These are phyloP conservation scores for Haplosporangium sp. DNA, from an alignment of 371 early-diverging fungal genomes.

Conservation along the genomic window DNA sequence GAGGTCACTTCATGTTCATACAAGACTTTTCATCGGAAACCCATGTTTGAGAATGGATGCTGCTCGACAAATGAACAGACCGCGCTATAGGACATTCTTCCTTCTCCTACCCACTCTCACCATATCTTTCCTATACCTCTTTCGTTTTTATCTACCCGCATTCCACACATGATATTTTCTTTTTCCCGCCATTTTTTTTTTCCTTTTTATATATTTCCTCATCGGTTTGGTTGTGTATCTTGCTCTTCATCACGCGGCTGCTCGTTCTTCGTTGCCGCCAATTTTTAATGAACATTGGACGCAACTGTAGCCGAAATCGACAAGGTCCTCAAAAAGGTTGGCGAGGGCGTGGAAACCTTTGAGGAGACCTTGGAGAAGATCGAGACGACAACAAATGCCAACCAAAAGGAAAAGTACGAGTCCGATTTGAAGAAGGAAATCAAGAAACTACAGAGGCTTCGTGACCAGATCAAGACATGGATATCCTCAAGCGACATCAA, in stretches of 20 bases:
- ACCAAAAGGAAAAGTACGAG: constrained; percentile 97
- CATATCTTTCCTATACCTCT: not conserved
- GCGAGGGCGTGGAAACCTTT: constrained; percentile 95
- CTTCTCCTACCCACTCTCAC: not conserved
- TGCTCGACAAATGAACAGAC: not conserved
- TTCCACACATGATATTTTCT: not conserved
- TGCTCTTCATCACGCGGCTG: not conserved
- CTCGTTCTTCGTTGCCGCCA: not conserved
- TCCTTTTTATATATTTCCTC: not conserved
- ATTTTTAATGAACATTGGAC: too few relatives aligned
- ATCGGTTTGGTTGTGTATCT: not conserved
- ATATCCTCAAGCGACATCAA: constrained; percentile 93
- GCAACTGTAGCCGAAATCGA: constrained; percentile 96
- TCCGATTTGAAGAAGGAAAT: constrained; percentile 97
- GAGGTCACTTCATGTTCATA: too few relatives aligned
- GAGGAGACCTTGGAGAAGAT: constrained; percentile 93
- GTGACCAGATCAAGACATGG: constrained; percentile 98
- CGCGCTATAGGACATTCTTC: too few relatives aligned
- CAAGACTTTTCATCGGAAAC: too few relatives aligned
- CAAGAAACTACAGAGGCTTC: constrained; percentile 94
- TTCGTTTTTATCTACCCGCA: not conserved
- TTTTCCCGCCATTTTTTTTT: not conserved
- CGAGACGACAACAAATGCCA: constrained; percentile 77
- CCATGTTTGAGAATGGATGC: not conserved
- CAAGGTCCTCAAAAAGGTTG: constrained; percentile 92